Evolutionary conservation across 116 monocot genomes (phyloP), one percentile per base, ranked within the genome.

Genomic region (Dioscorea cayenensis): DNA sequence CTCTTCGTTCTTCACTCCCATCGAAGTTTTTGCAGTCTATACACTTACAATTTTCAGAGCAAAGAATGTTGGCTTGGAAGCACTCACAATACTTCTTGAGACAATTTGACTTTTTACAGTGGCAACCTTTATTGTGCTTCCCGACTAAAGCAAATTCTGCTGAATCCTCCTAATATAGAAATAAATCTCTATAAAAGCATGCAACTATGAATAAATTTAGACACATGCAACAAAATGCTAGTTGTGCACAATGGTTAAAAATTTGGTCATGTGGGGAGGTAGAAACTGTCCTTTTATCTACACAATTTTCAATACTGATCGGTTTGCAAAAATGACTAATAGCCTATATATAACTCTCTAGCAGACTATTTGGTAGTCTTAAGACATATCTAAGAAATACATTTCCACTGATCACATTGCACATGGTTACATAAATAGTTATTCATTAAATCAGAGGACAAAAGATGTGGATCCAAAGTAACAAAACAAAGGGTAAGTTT

Each of bases 31-130:
- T 92, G 81, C 95, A 92, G 59, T 95, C 95, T 64, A 86, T 73
- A 71, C 95, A 95, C 74, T 89, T 95, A 63, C 95, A 95, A 71
- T 95, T 95, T 66, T 95, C 92, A 49, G 95, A 95, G 77, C 95
- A 95, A 36, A 95, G 89, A 77, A 95, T 95, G 62, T 91, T 91
- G 21, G 92, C 95, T 69, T 97, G 97, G 76, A 99, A 99, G 74
- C 99, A 99, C 75, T 99, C 99, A 77, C 99, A 99, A 63, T 99
- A 99, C 72, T 93, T 99, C 80, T 99, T 99, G 18, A 99, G 85
- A 66, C 99, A 99, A 21, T 93, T 90, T 59, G 95, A 92, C 67
- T 95, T 95, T 79, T 92, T 95, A 82, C 95, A 95, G 70, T 95
- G 86, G 72, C 95, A 95, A 43, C 95, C 95, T 72, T 95, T 95